Evolutionary conservation across 2,329 filamentous ascomycete species (phyloP), one percentile per base, ranked within the genome.

Genomic region (Clarireedia hainanense): DNA sequence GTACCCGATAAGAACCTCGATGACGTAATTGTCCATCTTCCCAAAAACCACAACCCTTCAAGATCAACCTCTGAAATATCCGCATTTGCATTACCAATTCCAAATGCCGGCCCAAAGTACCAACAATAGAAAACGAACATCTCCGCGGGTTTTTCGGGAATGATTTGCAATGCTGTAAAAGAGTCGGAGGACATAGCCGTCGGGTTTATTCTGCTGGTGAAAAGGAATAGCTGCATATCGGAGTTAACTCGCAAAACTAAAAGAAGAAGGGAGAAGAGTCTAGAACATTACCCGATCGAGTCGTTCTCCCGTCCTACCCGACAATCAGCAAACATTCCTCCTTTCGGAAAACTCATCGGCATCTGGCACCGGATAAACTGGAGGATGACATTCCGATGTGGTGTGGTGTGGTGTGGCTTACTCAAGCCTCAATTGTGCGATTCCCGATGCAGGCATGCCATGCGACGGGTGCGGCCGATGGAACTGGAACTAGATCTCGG

Each of bases 121-220:
- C 36, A 50, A 40, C 5, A 12, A 34, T 55, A 45, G 24, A 45
- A 47, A 50, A 50, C 52, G 52, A 20, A 55, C 36, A 55, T 55
- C 15, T 26, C 4, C 5, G 37, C 37, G n/a, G 30, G 20, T 50
- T 50, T 40, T 12, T 42, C 14, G 20, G 52, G 17, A 55, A 26
- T 27, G 26, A 24, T 54, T 43, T 23, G 43, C 43, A 43, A 37
- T n/a, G 37, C 24, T 49, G 36, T 30, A 50, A 48, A 39, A n/a
- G 47, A 43, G n/a, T 50, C 46, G 52, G 52, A 45, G 17, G 36
- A 43, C 24, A 34, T 10, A 34, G 30, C 30, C 30, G 30, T 34
- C 30, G 30, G 30, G 10, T 3, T 34, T 34, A 34, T 10, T 9
- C 10, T 10, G 30, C 30, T 34, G 30, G 30, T 12, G 30, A 4